Evolutionary conservation across 257 asterid species (phyloP).

Genomic region (Gynochthodes officinalis): DNA sequence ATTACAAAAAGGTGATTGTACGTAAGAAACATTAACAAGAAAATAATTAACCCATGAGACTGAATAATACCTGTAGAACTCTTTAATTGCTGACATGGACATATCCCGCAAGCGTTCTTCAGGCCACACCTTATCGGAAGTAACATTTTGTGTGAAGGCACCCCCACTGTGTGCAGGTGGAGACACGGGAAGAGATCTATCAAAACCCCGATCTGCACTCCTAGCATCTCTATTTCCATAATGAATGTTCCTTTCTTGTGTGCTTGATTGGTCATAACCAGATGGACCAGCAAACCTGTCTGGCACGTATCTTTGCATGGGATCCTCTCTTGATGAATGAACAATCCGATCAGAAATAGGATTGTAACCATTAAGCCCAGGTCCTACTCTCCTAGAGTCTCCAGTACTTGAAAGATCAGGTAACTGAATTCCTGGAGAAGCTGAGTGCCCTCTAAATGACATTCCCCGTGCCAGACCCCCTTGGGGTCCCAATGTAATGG

Average conservation of each 20-base stretch:
- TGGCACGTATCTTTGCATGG: constrained; percentile 42
- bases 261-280: constrained; percentile 43
- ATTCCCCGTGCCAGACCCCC: constrained; percentile 90
- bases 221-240: constrained; percentile 30
- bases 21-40: not conserved
- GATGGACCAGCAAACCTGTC: constrained; percentile 49
- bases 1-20: not conserved
- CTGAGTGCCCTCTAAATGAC: constrained; percentile 74
- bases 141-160: constrained; percentile 26
- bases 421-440: constrained; percentile 35
- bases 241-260: constrained; percentile 35
- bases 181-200: constrained; percentile 30
- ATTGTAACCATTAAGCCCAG: constrained; percentile 56
- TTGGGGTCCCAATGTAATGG: constrained; percentile 91
- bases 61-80: constrained; percentile 72
- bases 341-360: constrained; percentile 50
- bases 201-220: constrained; percentile 22
- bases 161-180: constrained; percentile 44
- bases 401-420: constrained; percentile 44
- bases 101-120: constrained; percentile 59
- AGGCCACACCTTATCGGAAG: constrained; percentile 49
- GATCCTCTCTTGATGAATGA: constrained; percentile 64
- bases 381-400: constrained; percentile 50
- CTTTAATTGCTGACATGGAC: constrained; percentile 73
- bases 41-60: constrained; percentile 6